Base-by-base conservation (phyloP, 1,139 yeast genomes). In the Hemisphaericaspora xylanilytica region DNA sequence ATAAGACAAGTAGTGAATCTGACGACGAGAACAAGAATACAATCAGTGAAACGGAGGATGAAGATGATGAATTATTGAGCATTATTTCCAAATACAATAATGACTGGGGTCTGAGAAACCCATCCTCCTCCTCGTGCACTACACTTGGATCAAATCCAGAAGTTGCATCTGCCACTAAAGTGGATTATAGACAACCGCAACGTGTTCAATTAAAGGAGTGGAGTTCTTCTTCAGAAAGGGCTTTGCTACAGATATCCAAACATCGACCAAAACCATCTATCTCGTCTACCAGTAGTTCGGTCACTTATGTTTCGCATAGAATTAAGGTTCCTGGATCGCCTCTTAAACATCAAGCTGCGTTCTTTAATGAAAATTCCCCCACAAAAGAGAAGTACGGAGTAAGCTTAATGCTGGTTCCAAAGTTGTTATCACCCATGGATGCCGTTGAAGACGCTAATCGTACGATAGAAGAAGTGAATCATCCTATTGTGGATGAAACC, bases 31-130 rank as follows among this genome's bases (percentile, higher is more conserved):
- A 20, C 8, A 20, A 8, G 16, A 55, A 56, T 5, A 26, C 29
- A 26, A 14, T 45, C 21, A 20, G 21, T 10, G 40, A 32, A 8
- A 35, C 45, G 2, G 56, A 51, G 7, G 56, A 51, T 12, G 58
- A 25, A 12, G 28, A 58, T 12, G 67, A 64, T 38, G 73, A 67
- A 18, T 55, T 67, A 37, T 54, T 55, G 42, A 70, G 76, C 48
- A 62, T 71, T 38, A 71, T 71, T 45, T 71, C 76, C n/a, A 67
- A 63, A 43, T 71, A 71, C 46, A 61, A 67, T 37, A 52, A 59
- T 28, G 26, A 46, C 28, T 55, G 68, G 67, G 41, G n/a, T 9
- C 26, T 8, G n/a, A 49, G 65, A 41, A 45, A n/a, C 5, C 15
- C 58, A 14, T 45, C 47, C 15, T 53, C 64, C 1, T 12, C 38